Evolutionary conservation across 805 yeast species (phyloP), one percentile per base, ranked within the genome.

Genomic region (Candida maris): DNA sequence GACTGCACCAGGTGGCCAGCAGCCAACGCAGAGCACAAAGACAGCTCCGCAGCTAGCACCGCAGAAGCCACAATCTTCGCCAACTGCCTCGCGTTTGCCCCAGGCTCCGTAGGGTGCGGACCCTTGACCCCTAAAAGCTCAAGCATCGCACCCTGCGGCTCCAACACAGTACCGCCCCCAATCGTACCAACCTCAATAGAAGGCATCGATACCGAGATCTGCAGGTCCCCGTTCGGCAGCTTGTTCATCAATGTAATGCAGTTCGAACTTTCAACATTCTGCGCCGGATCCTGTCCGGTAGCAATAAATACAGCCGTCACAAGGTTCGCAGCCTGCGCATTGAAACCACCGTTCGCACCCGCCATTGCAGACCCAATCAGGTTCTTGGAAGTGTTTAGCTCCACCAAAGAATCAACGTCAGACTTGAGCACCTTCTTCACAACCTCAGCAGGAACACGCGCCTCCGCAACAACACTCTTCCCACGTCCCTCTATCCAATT

Each of bases 401-500:
- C 91, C 23, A 91, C 96, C 42, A 93, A 69, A 0, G 96, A 93
- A 51, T 83, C 87, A 34, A 91, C 97, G 48, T 85, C 91, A 27
- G 96, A 84, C 63, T 93, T 93, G 52, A 93, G 71, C 15, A 93
- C 96, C 44, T 78, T 79, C 41, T 69, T 64, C 37, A 93, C 97
- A 39, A 81, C 79, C 19, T 79, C 83, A 19, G 75, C 79, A 12
- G 97, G 97, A 50, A 93, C 75, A 34, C 81, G 75, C 10, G 97
- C 96, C 60, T 91, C 96, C 15, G 97, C 97, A 45, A 93, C 97
- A 51, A 93, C 86, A 59, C 95, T 81, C 66, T 93, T 93, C 57
- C 99, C 99, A 67, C 99, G 83, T 34, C 99, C 99, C 64, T 93
- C 97, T 52, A 91, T 88, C 99, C 99, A 93, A 68, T 93, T 93